Evolutionary conservation across 192 early-diverging fungal genomes (phyloP).

Genomic region (Linnemannia elongata): DNA sequence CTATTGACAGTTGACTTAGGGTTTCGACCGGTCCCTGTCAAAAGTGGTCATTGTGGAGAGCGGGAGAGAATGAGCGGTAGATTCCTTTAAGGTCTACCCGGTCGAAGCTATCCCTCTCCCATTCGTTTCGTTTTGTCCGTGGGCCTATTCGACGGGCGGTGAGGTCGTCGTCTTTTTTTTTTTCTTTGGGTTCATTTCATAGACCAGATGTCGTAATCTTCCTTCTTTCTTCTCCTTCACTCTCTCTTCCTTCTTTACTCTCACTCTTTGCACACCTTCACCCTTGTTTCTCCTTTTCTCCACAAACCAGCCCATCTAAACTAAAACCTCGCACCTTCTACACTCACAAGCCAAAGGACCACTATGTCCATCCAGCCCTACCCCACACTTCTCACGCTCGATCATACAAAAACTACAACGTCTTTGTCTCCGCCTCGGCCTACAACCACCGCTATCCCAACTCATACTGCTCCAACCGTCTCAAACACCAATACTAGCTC

Average conservation of each 20-base stretch:
- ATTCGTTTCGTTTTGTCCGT: too few species aligned
- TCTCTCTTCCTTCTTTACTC: not conserved
- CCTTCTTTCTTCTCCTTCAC: not conserved
- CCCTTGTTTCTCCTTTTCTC: not conserved
- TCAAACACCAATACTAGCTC: not conserved
- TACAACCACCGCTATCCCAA: not conserved
- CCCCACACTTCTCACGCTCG: not conserved
- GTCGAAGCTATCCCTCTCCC: too few species aligned
- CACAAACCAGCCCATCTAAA: not conserved
- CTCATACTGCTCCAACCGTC: not conserved
- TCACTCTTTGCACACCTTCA: not conserved
- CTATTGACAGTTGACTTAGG: not conserved
- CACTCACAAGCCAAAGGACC: not conserved
- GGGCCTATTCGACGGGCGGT: too few species aligned
- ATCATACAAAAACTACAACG: not conserved
- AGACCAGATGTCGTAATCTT: too few species aligned
- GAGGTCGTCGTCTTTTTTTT: too few species aligned
- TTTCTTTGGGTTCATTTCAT: too few species aligned
- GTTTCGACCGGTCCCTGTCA: not conserved
- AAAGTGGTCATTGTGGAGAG: not conserved
- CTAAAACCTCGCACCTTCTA: not conserved
- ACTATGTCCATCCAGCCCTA: not conserved
- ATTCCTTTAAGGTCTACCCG: not conserved
- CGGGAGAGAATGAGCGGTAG: not conserved
- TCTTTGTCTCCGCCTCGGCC: not conserved